Base-by-base conservation (phyloP, 495 filamentous ascomycete species). In the Cryomyces antarcticus region DNA sequence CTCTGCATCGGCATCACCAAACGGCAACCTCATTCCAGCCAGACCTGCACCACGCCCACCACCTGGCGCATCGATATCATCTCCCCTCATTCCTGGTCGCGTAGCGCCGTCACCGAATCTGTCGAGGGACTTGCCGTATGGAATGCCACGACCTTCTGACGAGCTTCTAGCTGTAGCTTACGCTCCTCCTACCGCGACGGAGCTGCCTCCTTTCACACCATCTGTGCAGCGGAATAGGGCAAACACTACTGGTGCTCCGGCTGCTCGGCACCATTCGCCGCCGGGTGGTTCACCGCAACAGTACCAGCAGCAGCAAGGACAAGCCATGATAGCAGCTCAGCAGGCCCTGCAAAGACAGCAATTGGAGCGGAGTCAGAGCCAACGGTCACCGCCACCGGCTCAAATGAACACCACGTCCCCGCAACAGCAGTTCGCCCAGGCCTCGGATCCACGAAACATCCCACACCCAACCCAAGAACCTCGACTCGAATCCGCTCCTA, bases 241-340 rank as follows among this genome's bases (percentile, higher is more conserved):
- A 11, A 61, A 62, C 44, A 62, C 57, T 7, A 51, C 53, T 5
- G 59, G 57, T 28, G 47, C 48, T 30, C 43, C 37, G 17, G 17
- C 17, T 17, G 24, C 38, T 31, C 44, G 48, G 37, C 30, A 51
- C 11, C 37, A 36, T 24, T 12, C 28, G 24, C 41, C 47, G 10
- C 37, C 50, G 4, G 39, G 49, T 28, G 43, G 36, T 38, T 47
- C 45, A 12, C 49, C 44, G 10, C 42, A 48, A 31, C 49, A 52
- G 31, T 88, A 88, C 55, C 83, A 88, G 57, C 82, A 86, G 52
- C 82, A 92, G 46, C 85, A 92, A 56, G 77, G 85, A 50, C 75
- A 81, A 35, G 74, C 78, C 13, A 76, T 85, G 70, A 68, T 72
- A 5, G 77, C 77, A 39, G 76, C 80, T 3, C 83, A 79, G 49